A percentile compares a stretch with the other conserved stretches of the same genome.
Conservation (phyloP, 768 basidiomycete genomes). For the Mycena pura region DNA sequence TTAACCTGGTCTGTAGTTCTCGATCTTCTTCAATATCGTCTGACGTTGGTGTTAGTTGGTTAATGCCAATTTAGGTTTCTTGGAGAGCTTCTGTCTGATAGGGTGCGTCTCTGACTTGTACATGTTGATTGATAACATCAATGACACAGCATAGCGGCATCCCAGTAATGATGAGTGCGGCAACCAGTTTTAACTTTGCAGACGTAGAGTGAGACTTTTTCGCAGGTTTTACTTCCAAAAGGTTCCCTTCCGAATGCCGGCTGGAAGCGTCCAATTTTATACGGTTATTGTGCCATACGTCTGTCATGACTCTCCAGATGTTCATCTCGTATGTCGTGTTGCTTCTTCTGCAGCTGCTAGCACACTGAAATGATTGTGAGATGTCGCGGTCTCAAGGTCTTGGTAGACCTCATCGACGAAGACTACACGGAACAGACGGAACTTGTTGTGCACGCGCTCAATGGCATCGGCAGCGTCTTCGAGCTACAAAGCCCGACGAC, state of each 20-base stretch:
- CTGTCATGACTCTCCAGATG: constrained; percentile 95
- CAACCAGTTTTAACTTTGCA: no score
- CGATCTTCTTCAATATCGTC: constrained; percentile 36
- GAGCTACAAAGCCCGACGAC: constrained; percentile 96
- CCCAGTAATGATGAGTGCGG: constrained; percentile 90
- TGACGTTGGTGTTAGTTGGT: constrained; percentile 57
- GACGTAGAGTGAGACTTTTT: no score
- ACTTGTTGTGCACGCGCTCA: constrained; percentile 90
- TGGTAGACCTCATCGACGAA: constrained; percentile 96
- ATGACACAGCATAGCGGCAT: constrained; percentile 68
- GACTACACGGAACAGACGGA: constrained; percentile 92
- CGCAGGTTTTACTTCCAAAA: constrained; percentile 91
- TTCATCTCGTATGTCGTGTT: constrained; percentile 91
- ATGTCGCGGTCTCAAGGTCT: constrained; percentile 92
- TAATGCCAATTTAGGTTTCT: constrained; percentile 76
- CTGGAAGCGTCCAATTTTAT: constrained; percentile 97
- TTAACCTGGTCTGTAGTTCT: constrained; percentile 74
- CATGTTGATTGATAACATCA: background rate
- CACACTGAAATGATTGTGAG: constrained; percentile 43
- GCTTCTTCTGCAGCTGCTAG: background rate
- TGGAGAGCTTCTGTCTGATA: constrained; percentile 96
- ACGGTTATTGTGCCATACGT: constrained; percentile 88
- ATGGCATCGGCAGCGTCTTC: constrained; percentile 94
- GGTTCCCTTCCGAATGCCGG: constrained; percentile 90
- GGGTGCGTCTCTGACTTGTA: constrained; percentile 53